These are phyloP conservation scores for Saccharum officinarum DNA, from an alignment of 176 grass and related monocot genomes.

Conservation along the genomic window DNA sequence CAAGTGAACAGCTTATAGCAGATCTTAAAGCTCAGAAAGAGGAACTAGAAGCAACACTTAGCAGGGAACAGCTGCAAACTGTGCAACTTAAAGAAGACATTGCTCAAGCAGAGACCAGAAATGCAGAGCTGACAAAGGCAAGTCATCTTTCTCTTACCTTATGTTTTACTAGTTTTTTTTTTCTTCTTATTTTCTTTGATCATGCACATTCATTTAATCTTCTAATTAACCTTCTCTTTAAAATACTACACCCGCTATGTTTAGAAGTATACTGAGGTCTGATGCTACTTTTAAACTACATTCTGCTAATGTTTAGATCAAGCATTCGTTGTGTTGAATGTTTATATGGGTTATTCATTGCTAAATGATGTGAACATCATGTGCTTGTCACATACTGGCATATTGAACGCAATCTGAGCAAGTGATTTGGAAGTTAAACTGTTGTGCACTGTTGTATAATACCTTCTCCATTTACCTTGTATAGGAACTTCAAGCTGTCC, in stretches of 20 bases:
- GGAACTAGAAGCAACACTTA: conserved; percentile 77
- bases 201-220: not conserved
- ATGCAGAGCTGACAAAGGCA: conserved; percentile 82
- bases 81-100: conserved; percentile 90
- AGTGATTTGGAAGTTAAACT: not conserved
- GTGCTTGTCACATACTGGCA: not conserved
- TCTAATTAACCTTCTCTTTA: not conserved
- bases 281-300: not conserved
- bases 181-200: not conserved
- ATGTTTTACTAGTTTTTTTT: not conserved
- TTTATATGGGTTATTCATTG: not conserved
- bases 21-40: conserved; percentile 82
- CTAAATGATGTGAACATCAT: not conserved
- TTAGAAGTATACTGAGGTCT: not conserved
- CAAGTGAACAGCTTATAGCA: conserved; percentile 58
- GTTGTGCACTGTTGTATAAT: not conserved
- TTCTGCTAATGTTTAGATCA: not conserved
- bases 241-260: not conserved
- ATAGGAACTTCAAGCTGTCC: conserved; percentile 95
- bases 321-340: conserved; percentile 11
- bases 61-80: conserved; percentile 70
- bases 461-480: conserved; percentile 26
- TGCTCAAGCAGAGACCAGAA: conserved; percentile 77
- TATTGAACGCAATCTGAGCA: conserved; percentile 1
- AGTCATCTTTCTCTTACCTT: conserved; percentile 32